Conservation (phyloP, 192 early-diverging fungal species). For the Entomortierella beljakovae region DNA sequence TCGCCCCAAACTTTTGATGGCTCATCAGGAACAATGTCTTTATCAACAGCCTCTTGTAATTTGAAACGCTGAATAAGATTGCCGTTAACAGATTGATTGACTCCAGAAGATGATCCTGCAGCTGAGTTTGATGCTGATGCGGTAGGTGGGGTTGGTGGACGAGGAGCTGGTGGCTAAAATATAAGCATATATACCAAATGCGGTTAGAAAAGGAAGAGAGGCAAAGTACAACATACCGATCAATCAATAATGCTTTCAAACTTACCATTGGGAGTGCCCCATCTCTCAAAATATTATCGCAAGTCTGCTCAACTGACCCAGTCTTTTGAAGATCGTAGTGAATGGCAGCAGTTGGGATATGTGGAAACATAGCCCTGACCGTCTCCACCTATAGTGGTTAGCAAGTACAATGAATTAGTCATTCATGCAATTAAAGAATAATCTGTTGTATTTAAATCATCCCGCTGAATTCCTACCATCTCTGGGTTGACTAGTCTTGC, state of each 20-base stretch:
- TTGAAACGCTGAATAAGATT: constrained; percentile 66
- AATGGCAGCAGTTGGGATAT: constrained; percentile 80
- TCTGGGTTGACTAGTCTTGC: constrained; percentile 49
- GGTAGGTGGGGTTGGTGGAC: constrained; percentile 51
- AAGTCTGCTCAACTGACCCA: constrained; percentile 84
- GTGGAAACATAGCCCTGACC: constrained; percentile 86
- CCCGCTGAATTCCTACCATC: constrained; percentile 18
- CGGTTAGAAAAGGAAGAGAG: too few species aligned
- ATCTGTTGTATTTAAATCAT: not conserved
- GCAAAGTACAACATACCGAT: not conserved
- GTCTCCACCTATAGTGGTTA: constrained; percentile 68
- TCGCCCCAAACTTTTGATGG: constrained; percentile 73
- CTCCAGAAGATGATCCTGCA: constrained; percentile 37
- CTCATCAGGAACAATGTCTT: constrained; percentile 52
- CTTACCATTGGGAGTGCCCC: constrained; percentile 66
- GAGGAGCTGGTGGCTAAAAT: constrained; percentile 30
- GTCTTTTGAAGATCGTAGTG: constrained; percentile 81
- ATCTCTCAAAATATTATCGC: constrained; percentile 82
- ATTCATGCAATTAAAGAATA: not conserved
- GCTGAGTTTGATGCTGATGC: constrained; percentile 37
- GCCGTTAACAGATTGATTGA: constrained; percentile 45
- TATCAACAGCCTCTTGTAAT: constrained; percentile 55
- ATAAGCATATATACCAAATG: not conserved
- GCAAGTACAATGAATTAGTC: not conserved
- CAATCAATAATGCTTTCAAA: not conserved